Conservation (phyloP, 805 yeast species). For the Ogataea henricii region DNA sequence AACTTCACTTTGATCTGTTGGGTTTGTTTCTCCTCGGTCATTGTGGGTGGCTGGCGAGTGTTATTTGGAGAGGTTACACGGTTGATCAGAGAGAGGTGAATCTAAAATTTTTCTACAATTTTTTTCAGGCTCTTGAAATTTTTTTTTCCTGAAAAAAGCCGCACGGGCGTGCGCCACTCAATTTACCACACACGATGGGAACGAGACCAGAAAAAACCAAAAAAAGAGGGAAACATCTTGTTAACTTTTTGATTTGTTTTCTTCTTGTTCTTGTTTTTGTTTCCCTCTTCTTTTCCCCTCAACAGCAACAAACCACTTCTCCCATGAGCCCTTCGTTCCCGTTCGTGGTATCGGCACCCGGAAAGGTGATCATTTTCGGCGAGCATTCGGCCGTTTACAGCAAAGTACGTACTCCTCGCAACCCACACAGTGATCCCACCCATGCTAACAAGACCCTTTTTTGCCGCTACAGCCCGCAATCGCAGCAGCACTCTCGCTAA, state of each 20-base stretch:
- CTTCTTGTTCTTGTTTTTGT: background rate
- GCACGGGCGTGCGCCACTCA: conserved; percentile 11
- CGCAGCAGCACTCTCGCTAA: conserved; percentile 87
- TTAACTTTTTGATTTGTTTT: background rate
- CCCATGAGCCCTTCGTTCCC: conserved; percentile 36
- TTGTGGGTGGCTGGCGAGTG: conserved; percentile 7
- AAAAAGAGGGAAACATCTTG: conserved; percentile 1
- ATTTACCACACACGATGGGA: conserved; percentile 9
- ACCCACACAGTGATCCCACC: conserved; percentile 55
- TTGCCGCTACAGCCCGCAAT: conserved; percentile 97
- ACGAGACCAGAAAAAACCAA: conserved; percentile 2
- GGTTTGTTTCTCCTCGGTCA: conserved; percentile 14
- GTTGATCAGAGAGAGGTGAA: background rate
- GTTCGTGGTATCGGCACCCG: conserved; percentile 89
- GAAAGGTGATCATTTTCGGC: conserved; percentile 93
- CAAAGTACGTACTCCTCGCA: conserved; percentile 45
- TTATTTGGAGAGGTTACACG: too few species aligned
- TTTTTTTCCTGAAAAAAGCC: conserved; percentile 8
- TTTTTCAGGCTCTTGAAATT: conserved; percentile 3
- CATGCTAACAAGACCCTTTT: too few species aligned
- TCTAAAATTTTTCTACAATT: conserved; percentile 4
- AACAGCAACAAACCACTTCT: background rate
- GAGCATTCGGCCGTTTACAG: conserved; percentile 96
- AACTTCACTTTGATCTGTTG: conserved; percentile 75
- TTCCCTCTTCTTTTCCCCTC: background rate